Evolutionary conservation across 2,329 filamentous ascomycete genomes (phyloP), one percentile per base, ranked within the genome.

Genomic region (Daldinia sp.): DNA sequence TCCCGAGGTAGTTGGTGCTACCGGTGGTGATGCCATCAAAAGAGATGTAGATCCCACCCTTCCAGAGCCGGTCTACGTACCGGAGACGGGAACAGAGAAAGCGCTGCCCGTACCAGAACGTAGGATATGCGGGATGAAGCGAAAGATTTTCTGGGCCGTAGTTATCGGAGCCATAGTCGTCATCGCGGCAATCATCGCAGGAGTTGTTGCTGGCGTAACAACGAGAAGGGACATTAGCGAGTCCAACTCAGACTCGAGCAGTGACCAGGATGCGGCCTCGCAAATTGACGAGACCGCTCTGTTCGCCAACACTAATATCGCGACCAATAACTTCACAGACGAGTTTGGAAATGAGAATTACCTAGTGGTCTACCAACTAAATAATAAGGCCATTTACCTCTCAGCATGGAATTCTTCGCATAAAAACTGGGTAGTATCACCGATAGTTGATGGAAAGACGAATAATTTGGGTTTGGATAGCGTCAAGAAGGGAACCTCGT

Each of bases 311-410:
- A 76, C 74, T 18, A 70, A 55, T 30, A 68, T 78, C 26, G 74
- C 75, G n/a, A 70, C 74, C 1, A 71, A 72, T 23, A 77, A 76
- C 58, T 78, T 76, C 55, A 76, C 72, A 2, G 76, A 78, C 50
- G 59, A 61, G 18, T 67, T 69, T 9, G 74, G 74, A 23, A 62
- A 74, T 56, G 64, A 75, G 9, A 77, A 76, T 33, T 76, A 70
- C 56, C 39, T 78, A 20, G 61, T 78, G 3, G 64, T 65, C 13
- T 78, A 76, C 60, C 76, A 78, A 63, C 58, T 76, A 33, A 76
- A 72, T 37, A 74, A 74, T 50, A 63, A 60, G 12, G 74, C 74
- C 7, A 67, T 78, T 23, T 70, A 73, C 46, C 60, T 78, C 44
- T 78, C 76, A 0, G 67, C 76, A 3, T 78, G 70, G 67, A 77